Conservation (phyloP, 805 yeast genomes). For the Monosporozyma servazzii region DNA sequence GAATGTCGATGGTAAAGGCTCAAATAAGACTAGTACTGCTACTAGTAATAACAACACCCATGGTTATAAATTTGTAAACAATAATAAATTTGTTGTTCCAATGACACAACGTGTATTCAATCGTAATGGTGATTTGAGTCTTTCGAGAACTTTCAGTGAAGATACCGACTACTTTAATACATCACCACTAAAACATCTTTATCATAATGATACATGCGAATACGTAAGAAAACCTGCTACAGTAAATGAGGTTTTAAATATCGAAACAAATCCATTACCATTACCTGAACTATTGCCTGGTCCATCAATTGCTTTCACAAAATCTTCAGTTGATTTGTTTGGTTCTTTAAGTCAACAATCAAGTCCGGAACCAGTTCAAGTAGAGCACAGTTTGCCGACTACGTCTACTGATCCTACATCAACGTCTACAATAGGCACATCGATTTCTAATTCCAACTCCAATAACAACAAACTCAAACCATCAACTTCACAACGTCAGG, state of each 20-base stretch:
- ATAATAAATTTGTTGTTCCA: not conserved
- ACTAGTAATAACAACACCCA: not conserved
- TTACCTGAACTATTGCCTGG: not conserved
- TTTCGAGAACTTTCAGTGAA: conserved; percentile 26
- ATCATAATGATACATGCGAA: conserved; percentile 14
- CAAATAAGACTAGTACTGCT: not conserved
- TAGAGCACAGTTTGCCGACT: not conserved
- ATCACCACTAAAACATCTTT: conserved; percentile 28
- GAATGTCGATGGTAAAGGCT: not conserved
- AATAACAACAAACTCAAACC: not conserved
- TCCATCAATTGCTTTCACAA: not conserved
- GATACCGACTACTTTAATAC: conserved; percentile 28
- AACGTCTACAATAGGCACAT: not conserved
- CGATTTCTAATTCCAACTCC: not conserved
- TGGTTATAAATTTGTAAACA: not conserved
- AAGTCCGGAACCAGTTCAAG: not conserved
- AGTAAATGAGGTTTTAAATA: conserved; percentile 4
- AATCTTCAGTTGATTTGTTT: not conserved
- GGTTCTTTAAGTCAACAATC: not conserved
- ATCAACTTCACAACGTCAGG: not conserved
- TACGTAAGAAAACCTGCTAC: conserved; percentile 6
- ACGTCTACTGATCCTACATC: not conserved
- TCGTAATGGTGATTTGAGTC: not conserved
- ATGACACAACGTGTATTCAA: not conserved
- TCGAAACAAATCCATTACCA: conserved; percentile 1